These are phyloP conservation scores for Blastocystis sp. DNA, from an alignment of 352 stramenopile species.

Conservation along the genomic window DNA sequence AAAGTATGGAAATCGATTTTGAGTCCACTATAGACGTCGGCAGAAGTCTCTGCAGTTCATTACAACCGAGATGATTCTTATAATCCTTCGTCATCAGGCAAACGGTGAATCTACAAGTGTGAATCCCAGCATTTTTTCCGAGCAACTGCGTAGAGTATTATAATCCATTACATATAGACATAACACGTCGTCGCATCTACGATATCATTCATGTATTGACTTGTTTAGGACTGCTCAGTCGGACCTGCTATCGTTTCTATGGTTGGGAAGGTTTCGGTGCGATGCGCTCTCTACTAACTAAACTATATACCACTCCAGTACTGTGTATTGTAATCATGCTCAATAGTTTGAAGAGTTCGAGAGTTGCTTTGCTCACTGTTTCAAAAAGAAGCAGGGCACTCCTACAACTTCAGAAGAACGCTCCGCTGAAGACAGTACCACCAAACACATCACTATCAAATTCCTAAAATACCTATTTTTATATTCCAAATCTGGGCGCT, in stretches of 20 bases:
- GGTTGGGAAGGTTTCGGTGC: neutral
- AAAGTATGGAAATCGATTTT: neutral
- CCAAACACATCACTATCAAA: slow-evolving; percentile 53
- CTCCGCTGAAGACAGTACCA: neutral
- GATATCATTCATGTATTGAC: slow-evolving; percentile 47
- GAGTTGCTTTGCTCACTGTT: neutral
- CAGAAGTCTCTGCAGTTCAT: slow-evolving; percentile 59
- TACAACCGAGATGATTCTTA: slow-evolving; percentile 30
- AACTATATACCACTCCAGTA: neutral
- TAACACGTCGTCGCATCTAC: slow-evolving; percentile 52
- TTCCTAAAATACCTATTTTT: slow-evolving; percentile 56
- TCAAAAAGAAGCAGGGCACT: neutral
- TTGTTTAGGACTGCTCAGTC: neutral
- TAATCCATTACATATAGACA: neutral
- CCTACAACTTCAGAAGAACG: neutral
- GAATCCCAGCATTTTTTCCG: slow-evolving; percentile 10
- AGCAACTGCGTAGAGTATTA: neutral
- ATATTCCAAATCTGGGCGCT: slow-evolving; percentile 28
- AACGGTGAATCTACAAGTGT: neutral
- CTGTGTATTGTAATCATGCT: neutral
- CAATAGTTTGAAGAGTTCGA: slow-evolving; percentile 50
- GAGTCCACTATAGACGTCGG: neutral
- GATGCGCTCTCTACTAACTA: neutral
- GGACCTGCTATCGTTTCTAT: slow-evolving; percentile 24
- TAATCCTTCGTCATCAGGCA: neutral